Conservation (phyloP, 805 yeast genomes). For the Isabelozyma rhagii region DNA sequence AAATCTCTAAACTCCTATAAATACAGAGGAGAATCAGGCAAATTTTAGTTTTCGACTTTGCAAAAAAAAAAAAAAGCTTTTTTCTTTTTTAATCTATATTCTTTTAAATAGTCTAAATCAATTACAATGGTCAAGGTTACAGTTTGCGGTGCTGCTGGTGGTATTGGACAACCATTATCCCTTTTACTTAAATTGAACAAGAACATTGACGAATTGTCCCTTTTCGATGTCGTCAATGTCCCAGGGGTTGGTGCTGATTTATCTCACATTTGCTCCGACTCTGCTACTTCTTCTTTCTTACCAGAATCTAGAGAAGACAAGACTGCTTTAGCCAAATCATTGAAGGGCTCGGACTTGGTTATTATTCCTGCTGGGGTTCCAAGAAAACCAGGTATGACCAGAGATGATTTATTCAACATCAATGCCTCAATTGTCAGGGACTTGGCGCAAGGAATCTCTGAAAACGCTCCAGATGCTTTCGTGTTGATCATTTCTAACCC, state of each 20-base stretch:
- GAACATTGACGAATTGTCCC: conserved; percentile 60
- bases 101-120: not conserved
- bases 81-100: not conserved
- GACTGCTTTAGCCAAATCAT: conserved; percentile 43
- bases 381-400: conserved; percentile 92
- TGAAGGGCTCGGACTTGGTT: conserved; percentile 46
- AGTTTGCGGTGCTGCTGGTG: conserved; percentile 90
- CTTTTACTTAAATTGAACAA: conserved; percentile 71
- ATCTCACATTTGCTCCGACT: conserved; percentile 74
- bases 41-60: not conserved
- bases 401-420: conserved; percentile 83
- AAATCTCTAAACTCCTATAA: not conserved
- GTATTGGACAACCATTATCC: conserved; percentile 91
- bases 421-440: conserved; percentile 78
- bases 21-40: not conserved
- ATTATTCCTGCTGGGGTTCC: conserved; percentile 86
- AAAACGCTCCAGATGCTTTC: conserved; percentile 68
- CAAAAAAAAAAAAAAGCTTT: no score
- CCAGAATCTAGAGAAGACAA: conserved; percentile 53
- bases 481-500: conserved; percentile 88
- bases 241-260: conserved; percentile 90
- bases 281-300: conserved; percentile 56
- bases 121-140: conserved; percentile 61
- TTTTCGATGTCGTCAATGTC: conserved; percentile 80
- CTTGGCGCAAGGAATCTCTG: conserved; percentile 73